Evolutionary conservation across 352 stramenopile genomes (phyloP), one percentile per base, ranked within the genome.

Genomic region (Elongisporangium anandrum): DNA sequence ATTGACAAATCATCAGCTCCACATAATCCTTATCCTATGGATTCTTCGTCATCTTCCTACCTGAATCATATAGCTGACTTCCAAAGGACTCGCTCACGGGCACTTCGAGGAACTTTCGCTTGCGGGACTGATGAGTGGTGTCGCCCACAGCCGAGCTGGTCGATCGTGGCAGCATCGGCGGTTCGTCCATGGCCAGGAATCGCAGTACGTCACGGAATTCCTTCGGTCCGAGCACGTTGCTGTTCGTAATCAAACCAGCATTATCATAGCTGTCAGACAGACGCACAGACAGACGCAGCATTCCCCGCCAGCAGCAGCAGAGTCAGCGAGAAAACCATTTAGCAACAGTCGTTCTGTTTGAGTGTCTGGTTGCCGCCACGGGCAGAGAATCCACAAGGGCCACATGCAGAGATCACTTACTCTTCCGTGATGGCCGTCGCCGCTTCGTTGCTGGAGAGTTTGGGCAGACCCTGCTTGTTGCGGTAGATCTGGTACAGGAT

Each of bases 401-500:
- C 50, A 56, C 26, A 63, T 24, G 49, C 50, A 60, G 62, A 48
- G 54, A 57, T 48, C 49, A 95, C 81, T 63, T 85, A 95, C 84
- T 95, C 86, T 79, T 95, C 86, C 38, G 63, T 90, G 68, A 93
- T 79, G 50, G 66, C 77, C 24, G 68, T 68, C 21, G 67, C 70
- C 21, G 60, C 55, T 23, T 87, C 82, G 51, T 87, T 85, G 45
- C 68, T 65, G 1, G 82, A 86, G 0, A 95, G 68, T 60, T 93
- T 94, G 22, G 86, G 84, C 13, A 95, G 73, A 8, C 70, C 75
- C 45, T 92, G 81, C 55, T 95, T 95, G 59, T 82, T 81, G 8
- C 86, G 84, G 66, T 95, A 95, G 66, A 95, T 94, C 68, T 95
- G 85, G 60, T 91, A 95, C 50, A 95, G 58, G 24, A 95, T 91